Conservation (phyloP, 23 red algal genomes). For the Gracilaria gracilis region DNA sequence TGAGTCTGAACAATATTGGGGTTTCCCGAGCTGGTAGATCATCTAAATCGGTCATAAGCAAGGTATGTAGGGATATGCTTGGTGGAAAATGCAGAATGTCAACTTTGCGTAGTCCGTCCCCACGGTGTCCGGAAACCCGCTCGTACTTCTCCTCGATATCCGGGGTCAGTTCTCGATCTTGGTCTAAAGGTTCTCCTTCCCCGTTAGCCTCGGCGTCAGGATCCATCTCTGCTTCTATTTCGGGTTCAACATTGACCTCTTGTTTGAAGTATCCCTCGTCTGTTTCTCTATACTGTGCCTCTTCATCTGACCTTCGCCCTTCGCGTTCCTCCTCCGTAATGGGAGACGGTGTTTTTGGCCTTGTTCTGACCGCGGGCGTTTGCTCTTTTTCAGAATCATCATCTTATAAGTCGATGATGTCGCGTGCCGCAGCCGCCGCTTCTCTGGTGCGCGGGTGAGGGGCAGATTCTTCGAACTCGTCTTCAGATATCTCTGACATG, state of each 20-base stretch:
- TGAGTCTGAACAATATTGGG: conserved; percentile 60
- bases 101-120: conserved; percentile 14
- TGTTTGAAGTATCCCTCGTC: not conserved
- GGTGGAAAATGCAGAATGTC: conserved; percentile 72
- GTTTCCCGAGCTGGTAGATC: conserved; percentile 36
- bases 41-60: conserved; percentile 22
- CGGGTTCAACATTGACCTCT: not conserved
- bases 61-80: conserved; percentile 38
- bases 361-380: not conserved
- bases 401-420: conserved; percentile 46
- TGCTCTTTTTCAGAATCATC: conserved; percentile 57
- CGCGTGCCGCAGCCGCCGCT: conserved; percentile 31
- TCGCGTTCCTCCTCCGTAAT: not conserved
- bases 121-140: not conserved
- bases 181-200: not conserved
- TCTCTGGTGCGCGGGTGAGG: conserved; percentile 4
- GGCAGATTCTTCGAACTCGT: conserved; percentile 25
- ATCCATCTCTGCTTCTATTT: not conserved
- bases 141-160: conserved; percentile 19
- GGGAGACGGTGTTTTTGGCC: not conserved
- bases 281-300: not conserved
- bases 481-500: conserved; percentile 23
- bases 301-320: not conserved
- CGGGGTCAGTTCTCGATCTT: conserved; percentile 5
- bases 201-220: not conserved